Evolutionary conservation across 208 protist genomes (phyloP).

Genomic region (Leishmania lainsoni): DNA sequence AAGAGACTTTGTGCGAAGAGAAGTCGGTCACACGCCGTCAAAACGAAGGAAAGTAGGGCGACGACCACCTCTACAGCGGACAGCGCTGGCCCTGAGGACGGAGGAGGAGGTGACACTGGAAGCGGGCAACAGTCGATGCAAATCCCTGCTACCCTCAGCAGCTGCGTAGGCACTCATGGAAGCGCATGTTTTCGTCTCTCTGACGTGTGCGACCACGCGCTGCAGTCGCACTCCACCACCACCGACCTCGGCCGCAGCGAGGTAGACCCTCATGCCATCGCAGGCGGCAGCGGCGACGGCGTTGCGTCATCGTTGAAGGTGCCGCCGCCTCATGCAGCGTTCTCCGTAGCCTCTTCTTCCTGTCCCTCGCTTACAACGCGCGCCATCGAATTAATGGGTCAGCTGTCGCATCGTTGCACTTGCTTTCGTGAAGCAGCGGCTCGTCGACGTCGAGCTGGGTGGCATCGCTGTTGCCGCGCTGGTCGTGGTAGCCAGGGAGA

Average conservation of each 20-base stretch:
- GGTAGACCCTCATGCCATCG: neutral
- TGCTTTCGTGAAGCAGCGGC: slow-evolving; percentile 5
- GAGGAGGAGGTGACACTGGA: neutral
- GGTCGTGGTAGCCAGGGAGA: neutral
- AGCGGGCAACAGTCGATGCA: neutral
- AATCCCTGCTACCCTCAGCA: neutral
- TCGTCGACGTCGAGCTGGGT: neutral
- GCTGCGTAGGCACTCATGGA: neutral
- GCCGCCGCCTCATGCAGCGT: neutral
- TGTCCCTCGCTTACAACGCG: slow-evolving; percentile 19
- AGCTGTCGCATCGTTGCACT: slow-evolving; percentile 24
- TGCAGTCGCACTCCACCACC: neutral
- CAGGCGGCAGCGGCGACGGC: neutral
- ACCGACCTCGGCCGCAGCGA: neutral
- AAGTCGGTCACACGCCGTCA: neutral
- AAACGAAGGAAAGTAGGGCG: neutral
- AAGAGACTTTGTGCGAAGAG: neutral
- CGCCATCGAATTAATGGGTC: slow-evolving; percentile 29
- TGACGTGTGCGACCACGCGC: neutral
- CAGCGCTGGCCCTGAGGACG: neutral
- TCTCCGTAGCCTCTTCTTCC: neutral
- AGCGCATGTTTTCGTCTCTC: neutral
- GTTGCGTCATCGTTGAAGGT: neutral
- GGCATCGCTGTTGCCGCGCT: neutral
- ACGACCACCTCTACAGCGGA: neutral